These are phyloP conservation scores for Pestalotiopsis sp. DNA, from an alignment of 2,329 filamentous ascomycete genomes.

Conservation along the genomic window DNA sequence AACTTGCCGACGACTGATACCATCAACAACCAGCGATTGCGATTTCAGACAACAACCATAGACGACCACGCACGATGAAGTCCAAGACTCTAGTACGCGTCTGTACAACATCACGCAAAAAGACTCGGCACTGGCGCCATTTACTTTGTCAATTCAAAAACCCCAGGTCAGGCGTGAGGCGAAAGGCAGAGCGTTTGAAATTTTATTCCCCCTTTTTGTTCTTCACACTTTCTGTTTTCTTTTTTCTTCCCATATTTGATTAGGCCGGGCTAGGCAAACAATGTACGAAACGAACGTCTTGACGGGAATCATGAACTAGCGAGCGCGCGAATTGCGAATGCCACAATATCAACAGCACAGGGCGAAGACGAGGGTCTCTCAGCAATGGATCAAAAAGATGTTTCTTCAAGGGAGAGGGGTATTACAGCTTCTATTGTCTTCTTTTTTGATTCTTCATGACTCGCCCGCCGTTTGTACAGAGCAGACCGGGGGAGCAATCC, in stretches of 20 bases:
- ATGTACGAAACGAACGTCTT: conserved; percentile 24
- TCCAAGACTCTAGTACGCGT: conserved; percentile 4
- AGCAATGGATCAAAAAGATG: conserved; percentile 21
- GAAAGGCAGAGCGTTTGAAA: conserved; percentile 19
- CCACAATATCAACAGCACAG: conserved; percentile 14
- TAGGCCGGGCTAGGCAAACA: conserved; percentile 18
- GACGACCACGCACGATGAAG: not conserved
- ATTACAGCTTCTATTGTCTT: not conserved
- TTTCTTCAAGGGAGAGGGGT: not conserved
- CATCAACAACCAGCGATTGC: not conserved
- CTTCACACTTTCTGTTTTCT: not conserved
- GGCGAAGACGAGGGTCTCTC: conserved; percentile 26
- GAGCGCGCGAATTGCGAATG: conserved; percentile 10
- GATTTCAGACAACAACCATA: not conserved
- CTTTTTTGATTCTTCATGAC: not conserved
- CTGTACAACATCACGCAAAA: conserved; percentile 21
- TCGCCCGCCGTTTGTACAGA: not conserved
- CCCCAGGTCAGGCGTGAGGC: conserved; percentile 22
- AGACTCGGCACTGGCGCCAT: conserved; percentile 13
- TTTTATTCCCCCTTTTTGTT: conserved; percentile 18
- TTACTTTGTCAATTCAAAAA: conserved; percentile 11
- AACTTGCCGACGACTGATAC: conserved; percentile 50
- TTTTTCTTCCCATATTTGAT: conserved; percentile 2
- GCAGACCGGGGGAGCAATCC: not conserved
- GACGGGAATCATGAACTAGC: conserved; percentile 31